Evolutionary conservation across 345 rosid genomes (phyloP), one percentile per base, ranked within the genome.

Genomic region (Aquilaria sinensis): DNA sequence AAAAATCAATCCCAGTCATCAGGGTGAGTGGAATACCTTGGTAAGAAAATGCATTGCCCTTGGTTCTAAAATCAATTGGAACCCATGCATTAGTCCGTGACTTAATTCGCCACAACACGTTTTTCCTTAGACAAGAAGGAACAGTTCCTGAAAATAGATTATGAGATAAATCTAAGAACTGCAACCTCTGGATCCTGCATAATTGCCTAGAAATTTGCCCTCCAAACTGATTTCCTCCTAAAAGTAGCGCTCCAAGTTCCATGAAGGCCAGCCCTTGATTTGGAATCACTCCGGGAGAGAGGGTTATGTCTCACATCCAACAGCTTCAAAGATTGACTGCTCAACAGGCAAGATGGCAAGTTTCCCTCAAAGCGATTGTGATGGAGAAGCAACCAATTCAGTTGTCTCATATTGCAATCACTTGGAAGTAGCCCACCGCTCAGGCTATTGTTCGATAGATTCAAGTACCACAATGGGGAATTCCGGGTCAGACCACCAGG

Each of bases 1-100:
- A 62, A 12, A 69, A 34, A 63, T 69, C 72, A 56, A 69, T 69
- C 13, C 62, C 72, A 1, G 67, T 69, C 72, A 69, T 69, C 11
- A 56, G 60, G 43, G 67, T 69, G 6, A 62, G 67, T 7, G 63
- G 73, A 31, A 70, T 57, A 6, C 73, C 68, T 15, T 45, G 59
- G 73, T 12, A 63, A 48, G 34, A 46, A 57, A 12, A 58, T 33
- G 54, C 51, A 33, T 16, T 9, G 12, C 73, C 73, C 47, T 70
- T 63, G 50, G 64, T 70, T 61, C 69, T 64, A 51, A 70, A 70
- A 58, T 70, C 68, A 29, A 37, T 41, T 12, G 74, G 68, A 11
- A 64, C 74, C 65, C 69, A 59, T 1, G 60, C 58, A 12, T n/a
- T 33, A 33, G 65, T 50, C 53, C 64, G 64, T 9, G 4, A 29